Evolutionary conservation across 2,329 filamentous ascomycete species (phyloP).

Genomic region (Colletotrichum tabaci): DNA sequence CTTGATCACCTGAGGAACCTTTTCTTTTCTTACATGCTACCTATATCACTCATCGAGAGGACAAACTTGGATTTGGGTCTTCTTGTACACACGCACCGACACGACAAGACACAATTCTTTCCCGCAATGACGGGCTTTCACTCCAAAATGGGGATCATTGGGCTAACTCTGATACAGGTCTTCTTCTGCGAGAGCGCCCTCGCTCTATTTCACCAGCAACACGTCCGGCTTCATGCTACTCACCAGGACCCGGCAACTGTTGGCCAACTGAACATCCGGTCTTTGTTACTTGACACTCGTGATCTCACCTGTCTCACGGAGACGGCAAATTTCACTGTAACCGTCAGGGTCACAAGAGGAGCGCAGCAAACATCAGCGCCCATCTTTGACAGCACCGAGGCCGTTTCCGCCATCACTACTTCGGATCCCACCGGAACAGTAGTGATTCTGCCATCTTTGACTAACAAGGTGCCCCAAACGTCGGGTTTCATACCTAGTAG

Average conservation of each 20-base stretch:
- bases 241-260: conserved; percentile 41
- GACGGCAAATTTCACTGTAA: conserved; percentile 35
- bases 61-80: conserved; percentile 7
- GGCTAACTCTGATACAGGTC: conserved; percentile 41
- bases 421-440: conserved; percentile 47
- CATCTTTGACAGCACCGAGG: conserved; percentile 34
- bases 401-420: conserved; percentile 47
- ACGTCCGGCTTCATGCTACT: conserved; percentile 35
- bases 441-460: conserved; percentile 49
- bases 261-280: conserved; percentile 17
- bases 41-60: neutral
- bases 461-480: conserved; percentile 50
- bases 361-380: conserved; percentile 25
- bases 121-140: conserved; percentile 35
- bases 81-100: conserved; percentile 1
- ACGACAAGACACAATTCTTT: conserved; percentile 25
- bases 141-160: conserved; percentile 27
- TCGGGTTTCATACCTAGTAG: conserved; percentile 49
- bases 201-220: conserved; percentile 37
- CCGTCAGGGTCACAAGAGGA: conserved; percentile 29
- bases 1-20: neutral
- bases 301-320: conserved; percentile 36
- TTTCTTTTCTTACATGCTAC: neutral
- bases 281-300: conserved; percentile 30
- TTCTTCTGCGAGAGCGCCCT: conserved; percentile 29